A percentile compares a stretch with the other conserved stretches of the same genome.
Conservation (phyloP, 768 basidiomycete species). For the Neoboletus magnificus region DNA sequence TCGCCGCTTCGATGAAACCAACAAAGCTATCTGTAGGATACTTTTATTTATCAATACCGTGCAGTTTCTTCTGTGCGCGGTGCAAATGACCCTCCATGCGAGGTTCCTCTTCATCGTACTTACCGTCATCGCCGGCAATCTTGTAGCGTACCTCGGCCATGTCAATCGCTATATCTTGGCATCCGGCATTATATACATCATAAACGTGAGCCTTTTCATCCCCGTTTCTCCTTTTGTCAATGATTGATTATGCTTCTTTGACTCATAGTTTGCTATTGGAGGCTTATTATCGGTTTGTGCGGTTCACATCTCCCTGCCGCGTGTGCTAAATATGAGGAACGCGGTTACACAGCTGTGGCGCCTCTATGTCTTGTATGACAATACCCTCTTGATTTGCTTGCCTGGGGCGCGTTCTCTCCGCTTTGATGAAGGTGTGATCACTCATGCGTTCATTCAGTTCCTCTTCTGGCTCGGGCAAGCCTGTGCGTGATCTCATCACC, state of each 20-base stretch:
- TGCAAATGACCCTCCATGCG: conserved; percentile 4
- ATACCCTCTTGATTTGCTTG: conserved; percentile 8
- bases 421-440: not conserved
- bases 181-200: conserved; percentile 3
- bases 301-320: not conserved
- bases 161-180: not conserved
- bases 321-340: not conserved
- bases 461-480: conserved; percentile 20
- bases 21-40: not conserved
- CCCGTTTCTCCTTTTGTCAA: not conserved
- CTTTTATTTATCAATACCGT: conserved; percentile 12
- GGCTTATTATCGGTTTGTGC: conserved; percentile 20
- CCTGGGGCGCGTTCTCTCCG: conserved; percentile 13
- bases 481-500: conserved; percentile 5
- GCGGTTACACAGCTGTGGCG: conserved; percentile 18
- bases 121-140: not conserved
- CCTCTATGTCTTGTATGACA: conserved; percentile 19
- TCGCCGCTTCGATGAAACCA: not conserved
- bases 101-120: conserved; percentile 1
- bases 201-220: conserved; percentile 7
- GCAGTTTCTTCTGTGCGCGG: conserved; percentile 17
- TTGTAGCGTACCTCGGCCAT: not conserved
- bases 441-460: conserved; percentile 3
- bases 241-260: not conserved
- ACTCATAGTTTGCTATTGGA: conserved; percentile 11